Conservation (phyloP, 129 eudicot genomes). For the Oenanthe sinensis region DNA sequence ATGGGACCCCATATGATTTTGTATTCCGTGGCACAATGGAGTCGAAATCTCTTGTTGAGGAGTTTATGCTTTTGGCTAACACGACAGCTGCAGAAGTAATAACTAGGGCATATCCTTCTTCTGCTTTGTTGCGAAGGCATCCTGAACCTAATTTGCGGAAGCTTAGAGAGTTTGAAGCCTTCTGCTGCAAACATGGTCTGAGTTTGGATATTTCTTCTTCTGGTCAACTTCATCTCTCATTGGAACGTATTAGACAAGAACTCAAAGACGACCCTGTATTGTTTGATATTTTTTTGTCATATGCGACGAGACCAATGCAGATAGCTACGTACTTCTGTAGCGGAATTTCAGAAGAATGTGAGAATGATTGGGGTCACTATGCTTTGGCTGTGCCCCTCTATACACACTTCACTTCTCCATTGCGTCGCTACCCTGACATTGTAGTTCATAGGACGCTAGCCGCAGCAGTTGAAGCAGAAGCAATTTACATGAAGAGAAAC, state of each 20-base stretch:
- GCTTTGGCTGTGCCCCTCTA: conserved; percentile 83
- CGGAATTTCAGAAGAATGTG: conserved; percentile 45
- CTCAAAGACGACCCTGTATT: conserved; percentile 60
- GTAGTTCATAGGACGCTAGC: conserved; percentile 75
- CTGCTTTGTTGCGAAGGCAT: conserved; percentile 75
- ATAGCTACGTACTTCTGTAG: conserved; percentile 76
- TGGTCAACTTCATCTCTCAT: conserved; percentile 46
- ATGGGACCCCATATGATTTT: conserved; percentile 64
- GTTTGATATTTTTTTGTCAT: conserved; percentile 54
- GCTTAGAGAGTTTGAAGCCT: conserved; percentile 64
- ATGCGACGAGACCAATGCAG: conserved; percentile 91
- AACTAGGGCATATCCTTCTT: conserved; percentile 65
- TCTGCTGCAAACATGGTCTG: conserved; percentile 65
- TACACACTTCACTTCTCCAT: conserved; percentile 89
- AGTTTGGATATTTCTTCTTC: conserved; percentile 59
- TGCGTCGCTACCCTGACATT: conserved; percentile 85
- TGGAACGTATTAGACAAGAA: conserved; percentile 49
- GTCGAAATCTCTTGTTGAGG: conserved; percentile 77
- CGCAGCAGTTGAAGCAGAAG: conserved; percentile 77
- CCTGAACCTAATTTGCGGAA: conserved; percentile 81
- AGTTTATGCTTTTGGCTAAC: conserved; percentile 91
- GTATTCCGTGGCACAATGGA: conserved; percentile 34
- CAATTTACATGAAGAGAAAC: conserved; percentile 26
- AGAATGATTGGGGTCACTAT: conserved; percentile 56
- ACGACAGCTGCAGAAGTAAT: conserved; percentile 84